Evolutionary conservation across 2,329 filamentous ascomycete genomes (phyloP), one percentile per base, ranked within the genome.

Genomic region (Pleoardoris graminearum): DNA sequence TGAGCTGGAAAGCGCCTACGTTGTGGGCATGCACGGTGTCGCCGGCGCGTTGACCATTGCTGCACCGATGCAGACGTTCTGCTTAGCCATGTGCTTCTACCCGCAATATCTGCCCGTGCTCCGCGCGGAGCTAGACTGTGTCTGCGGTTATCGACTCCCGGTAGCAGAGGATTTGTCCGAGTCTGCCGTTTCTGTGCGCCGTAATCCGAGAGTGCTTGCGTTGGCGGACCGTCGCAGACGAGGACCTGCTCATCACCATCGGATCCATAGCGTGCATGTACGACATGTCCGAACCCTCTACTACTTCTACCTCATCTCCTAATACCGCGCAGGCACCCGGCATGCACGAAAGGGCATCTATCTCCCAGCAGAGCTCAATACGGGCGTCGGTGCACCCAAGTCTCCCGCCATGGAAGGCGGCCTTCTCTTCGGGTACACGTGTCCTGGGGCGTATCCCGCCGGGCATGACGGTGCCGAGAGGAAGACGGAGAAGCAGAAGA

Each of bases 11-110:
- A 76, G 75, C 6, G 75, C 76, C 2, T 78, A 75, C 54, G 74
- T 73, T 44, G 76, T 79, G 14, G 77, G 76, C 6, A 78, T 79
- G 77, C 75, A 77, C 47, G 76, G 75, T 4, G 77, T 79, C 35
- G 76, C 76, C 12, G 76, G 76, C 29, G 76, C 76, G 19, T 60
- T 79, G 7, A 79, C 76, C 2, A 77, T 78, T 29, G 76, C 77
- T 1, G 76, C 75, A 4, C 75, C 75, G 0, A 77, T 79, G 74
- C 75, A 78, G 55, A 75, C 70, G 3, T 79, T 78, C 58, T 77
- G 74, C 53, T 66, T 79, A n/a, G 76, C 76, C 11, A 75, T 79
- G 71, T 70, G 70, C 49, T 66, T 75, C 58, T 75, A 77, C 37
- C 76, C 77, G 16, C 69, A 78, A 51, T 77, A 72, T 43, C 66